Conservation (phyloP, 345 rosid genomes). For the Leavenworthia alabamica region DNA sequence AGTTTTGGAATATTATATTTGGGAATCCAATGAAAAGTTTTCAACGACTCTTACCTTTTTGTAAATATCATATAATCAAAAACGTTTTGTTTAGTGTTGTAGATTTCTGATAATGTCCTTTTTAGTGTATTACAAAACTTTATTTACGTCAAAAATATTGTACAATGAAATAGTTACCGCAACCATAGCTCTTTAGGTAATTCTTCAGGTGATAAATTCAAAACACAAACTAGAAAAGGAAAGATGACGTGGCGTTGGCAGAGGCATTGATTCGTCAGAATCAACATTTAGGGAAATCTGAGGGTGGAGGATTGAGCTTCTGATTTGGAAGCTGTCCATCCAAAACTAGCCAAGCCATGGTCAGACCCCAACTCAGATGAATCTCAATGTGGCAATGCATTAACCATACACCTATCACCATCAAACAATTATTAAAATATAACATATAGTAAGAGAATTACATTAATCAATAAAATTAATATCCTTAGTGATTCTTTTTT, state of each 20-base stretch:
- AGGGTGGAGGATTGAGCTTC: constrained; percentile 64
- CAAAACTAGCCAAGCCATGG: constrained; percentile 65
- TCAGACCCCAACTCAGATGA: constrained; percentile 66
- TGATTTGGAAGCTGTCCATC: constrained; percentile 60
- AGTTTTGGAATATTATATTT: constrained; percentile 7
- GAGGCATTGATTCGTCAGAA: constrained; percentile 19
- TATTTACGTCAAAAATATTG: neutral
- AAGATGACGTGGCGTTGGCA: neutral
- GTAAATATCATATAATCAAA: constrained; percentile 7
- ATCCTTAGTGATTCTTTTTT: too few relatives aligned
- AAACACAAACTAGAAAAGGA: too few relatives aligned
- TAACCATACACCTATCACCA: constrained; percentile 53
- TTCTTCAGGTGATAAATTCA: neutral
- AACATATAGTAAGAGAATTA: neutral
- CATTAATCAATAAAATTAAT: neutral
- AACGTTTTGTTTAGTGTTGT: neutral
- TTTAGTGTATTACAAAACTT: neutral
- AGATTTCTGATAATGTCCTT: neutral
- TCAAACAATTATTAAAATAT: neutral
- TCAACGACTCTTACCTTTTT: constrained; percentile 23
- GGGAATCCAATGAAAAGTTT: constrained; percentile 30
- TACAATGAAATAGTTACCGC: neutral
- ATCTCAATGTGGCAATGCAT: constrained; percentile 75
- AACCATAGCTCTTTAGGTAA: constrained; percentile 10
- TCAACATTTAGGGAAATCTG: constrained; percentile 69